Conservation (phyloP, 2,329 filamentous ascomycete species). For the Eutypa lata region DNA sequence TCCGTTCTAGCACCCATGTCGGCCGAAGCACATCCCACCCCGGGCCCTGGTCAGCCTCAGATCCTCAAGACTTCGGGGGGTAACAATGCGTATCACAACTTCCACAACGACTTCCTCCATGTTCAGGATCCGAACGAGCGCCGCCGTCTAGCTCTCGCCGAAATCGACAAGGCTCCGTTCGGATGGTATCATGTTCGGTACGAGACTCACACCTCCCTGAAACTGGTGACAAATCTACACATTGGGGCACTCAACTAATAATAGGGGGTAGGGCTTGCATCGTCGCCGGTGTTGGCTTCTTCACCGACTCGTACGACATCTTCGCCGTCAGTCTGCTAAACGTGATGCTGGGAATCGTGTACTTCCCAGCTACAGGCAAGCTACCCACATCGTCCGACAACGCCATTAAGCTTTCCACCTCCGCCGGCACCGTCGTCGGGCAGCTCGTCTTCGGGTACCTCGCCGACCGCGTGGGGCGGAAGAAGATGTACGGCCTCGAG, state of each 20-base stretch:
- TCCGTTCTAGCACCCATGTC: constrained; percentile 13
- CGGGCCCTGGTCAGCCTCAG: constrained; percentile 3
- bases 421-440: constrained; percentile 77
- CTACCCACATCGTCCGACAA: constrained; percentile 70
- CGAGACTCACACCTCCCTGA: background rate
- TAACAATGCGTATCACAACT: constrained; percentile 73
- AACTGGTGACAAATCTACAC: no score
- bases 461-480: constrained; percentile 74
- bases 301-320: constrained; percentile 83
- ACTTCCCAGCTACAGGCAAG: constrained; percentile 56
- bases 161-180: constrained; percentile 79
- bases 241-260: constrained; percentile 7
- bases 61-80: constrained; percentile 55
- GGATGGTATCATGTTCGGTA: constrained; percentile 75
- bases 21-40: constrained; percentile 10
- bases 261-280: constrained; percentile 57
- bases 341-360: constrained; percentile 76
- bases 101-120: constrained; percentile 67
- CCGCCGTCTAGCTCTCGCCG: constrained; percentile 72
- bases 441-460: constrained; percentile 77
- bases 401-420: constrained; percentile 82
- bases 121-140: constrained; percentile 73
- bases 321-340: constrained; percentile 74
- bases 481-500: constrained; percentile 71
- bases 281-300: constrained; percentile 83